Percentiles rank a stretch among this genome's conserved stretches.
Evolutionary conservation across 352 stramenopile species (phyloP).

Genomic region (Globisporangium splendens): DNA sequence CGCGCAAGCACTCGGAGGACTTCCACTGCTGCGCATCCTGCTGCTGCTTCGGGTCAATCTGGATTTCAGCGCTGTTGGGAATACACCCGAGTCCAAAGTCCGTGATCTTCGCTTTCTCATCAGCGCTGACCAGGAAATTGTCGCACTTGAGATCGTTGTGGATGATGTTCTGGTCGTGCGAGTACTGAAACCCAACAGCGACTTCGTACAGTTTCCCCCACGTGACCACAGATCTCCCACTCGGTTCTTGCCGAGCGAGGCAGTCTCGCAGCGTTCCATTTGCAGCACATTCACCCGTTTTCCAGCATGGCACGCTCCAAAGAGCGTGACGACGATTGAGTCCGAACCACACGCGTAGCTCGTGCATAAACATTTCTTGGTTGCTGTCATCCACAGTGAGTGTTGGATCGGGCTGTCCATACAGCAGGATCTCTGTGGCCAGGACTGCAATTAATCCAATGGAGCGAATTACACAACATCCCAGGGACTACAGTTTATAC

Average conservation of each 20-base stretch:
- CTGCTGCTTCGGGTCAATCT: neutral
- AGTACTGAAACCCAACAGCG: slow-evolving; percentile 9
- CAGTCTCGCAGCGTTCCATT: slow-evolving; percentile 25
- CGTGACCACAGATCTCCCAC: neutral
- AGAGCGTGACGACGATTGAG: slow-evolving; percentile 34
- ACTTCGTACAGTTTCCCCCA: slow-evolving; percentile 12
- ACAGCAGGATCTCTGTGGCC: too few relatives aligned
- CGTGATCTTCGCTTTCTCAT: slow-evolving; percentile 11
- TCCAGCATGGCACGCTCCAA: slow-evolving; percentile 33
- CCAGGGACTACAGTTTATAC: too few relatives aligned
- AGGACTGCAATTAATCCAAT: too few relatives aligned
- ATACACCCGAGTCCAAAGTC: slow-evolving; percentile 14
- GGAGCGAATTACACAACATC: too few relatives aligned
- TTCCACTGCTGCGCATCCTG: slow-evolving; percentile 5
- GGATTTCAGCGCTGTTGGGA: slow-evolving; percentile 5
- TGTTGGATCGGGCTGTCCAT: too few relatives aligned
- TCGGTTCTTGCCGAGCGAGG: slow-evolving; percentile 4
- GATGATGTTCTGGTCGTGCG: slow-evolving; percentile 9
- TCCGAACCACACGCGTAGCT: slow-evolving; percentile 31
- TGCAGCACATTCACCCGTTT: slow-evolving; percentile 24
- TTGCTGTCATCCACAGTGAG: too few relatives aligned
- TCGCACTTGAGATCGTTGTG: slow-evolving; percentile 16
- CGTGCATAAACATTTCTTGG: slow-evolving; percentile 19
- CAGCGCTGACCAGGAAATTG: slow-evolving; percentile 9
- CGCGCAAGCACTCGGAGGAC: slow-evolving; percentile 5